phyloP scores from a whole-genome alignment of 2,329 filamentous ascomycete genomes.

The Pyrenochaeta sp. region DNA sequence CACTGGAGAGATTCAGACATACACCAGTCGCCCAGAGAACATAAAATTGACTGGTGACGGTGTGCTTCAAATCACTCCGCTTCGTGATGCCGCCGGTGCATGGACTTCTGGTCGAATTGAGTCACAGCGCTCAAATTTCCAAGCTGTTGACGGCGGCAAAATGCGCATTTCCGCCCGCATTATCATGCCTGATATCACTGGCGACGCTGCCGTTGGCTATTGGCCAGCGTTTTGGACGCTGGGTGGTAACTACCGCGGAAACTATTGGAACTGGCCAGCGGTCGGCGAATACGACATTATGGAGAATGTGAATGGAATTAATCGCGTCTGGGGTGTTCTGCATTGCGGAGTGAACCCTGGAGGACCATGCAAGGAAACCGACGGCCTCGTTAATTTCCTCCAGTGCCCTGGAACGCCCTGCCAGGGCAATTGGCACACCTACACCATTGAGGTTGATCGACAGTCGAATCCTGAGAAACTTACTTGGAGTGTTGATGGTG shows the following conservation, averaged over 20 bases:
- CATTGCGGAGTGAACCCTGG: constrained; percentile 9
- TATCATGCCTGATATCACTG: constrained; percentile 13
- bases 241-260: constrained; percentile 9
- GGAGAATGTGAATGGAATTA: constrained; percentile 12
- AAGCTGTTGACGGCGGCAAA: constrained; percentile 4
- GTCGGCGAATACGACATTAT: constrained; percentile 13
- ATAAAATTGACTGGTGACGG: constrained; percentile 8
- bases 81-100: background rate
- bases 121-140: constrained; percentile 11
- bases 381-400: background rate
- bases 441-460: constrained; percentile 12
- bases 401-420: constrained; percentile 9
- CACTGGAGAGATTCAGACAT: constrained; percentile 10
- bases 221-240: constrained; percentile 18
- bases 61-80: constrained; percentile 9
- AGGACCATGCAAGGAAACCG: constrained; percentile 7
- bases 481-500: constrained; percentile 11
- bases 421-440: constrained; percentile 13
- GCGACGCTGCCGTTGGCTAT: constrained; percentile 4
- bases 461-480: constrained; percentile 4
- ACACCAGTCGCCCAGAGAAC: constrained; percentile 7
- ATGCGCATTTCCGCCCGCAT: constrained; percentile 12
- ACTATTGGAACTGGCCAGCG: constrained; percentile 8
- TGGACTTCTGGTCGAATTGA: constrained; percentile 16
- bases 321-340: constrained; percentile 6